Percentiles rank a stretch among this genome's conserved stretches.
These are phyloP conservation scores for Liriodendron chinense DNA, from an alignment of 164 flowering plant genomes.

Conservation along the genomic window DNA sequence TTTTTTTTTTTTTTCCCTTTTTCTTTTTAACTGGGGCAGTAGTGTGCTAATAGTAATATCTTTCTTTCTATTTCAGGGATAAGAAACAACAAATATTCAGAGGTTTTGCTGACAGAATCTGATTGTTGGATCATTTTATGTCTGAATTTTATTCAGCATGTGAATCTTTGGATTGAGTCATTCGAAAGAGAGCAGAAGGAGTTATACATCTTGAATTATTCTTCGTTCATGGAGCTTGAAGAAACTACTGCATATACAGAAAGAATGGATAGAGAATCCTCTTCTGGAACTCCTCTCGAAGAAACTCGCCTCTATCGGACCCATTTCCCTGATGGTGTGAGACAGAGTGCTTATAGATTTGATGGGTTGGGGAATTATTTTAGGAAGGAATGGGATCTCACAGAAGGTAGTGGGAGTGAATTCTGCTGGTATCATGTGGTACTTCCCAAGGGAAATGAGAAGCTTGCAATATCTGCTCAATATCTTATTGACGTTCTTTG, in stretches of 20 bases:
- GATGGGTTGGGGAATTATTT: conserved; percentile 78
- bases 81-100: background rate
- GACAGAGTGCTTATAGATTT: conserved; percentile 76
- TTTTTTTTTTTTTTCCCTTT: too few relatives aligned
- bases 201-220: background rate
- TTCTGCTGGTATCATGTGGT: conserved; percentile 99
- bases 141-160: background rate
- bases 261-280: conserved; percentile 31
- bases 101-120: background rate
- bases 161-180: background rate
- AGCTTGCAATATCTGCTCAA: conserved; percentile 73
- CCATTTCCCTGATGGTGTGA: conserved; percentile 65
- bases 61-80: background rate
- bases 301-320: conserved; percentile 23
- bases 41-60: background rate
- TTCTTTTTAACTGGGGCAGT: too few relatives aligned
- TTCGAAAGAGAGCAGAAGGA: background rate
- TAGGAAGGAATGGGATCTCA: conserved; percentile 87
- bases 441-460: conserved; percentile 80
- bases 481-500: conserved; percentile 85
- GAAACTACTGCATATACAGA: conserved; percentile 31
- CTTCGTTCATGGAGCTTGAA: conserved; percentile 34
- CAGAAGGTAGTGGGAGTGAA: conserved; percentile 70
- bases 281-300: conserved; percentile 22
- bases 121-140: too few relatives aligned